Percentiles rank a stretch among this genome's conserved stretches.
Evolutionary conservation across 2,329 filamentous ascomycete species (phyloP).

Genomic region (Epichloe uncinata): DNA sequence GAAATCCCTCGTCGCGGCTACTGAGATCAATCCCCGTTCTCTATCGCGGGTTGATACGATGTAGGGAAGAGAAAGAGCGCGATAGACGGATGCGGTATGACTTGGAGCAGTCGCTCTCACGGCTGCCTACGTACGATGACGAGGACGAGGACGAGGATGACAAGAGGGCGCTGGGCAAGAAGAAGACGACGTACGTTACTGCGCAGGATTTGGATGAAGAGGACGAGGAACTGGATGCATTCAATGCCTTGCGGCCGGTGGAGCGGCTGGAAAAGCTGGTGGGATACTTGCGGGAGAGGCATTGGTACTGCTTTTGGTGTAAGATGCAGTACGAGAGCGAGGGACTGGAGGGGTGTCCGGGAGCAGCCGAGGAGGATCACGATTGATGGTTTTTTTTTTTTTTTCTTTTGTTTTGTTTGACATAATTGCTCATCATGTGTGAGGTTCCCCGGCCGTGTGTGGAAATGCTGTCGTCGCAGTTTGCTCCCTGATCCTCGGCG

Average conservation of each 20-base stretch:
- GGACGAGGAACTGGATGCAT: conserved; percentile 68
- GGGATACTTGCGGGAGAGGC: conserved; percentile 52
- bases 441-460: too few relatives aligned
- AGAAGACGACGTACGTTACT: conserved; percentile 39
- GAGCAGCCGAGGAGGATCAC: conserved; percentile 72
- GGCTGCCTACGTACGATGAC: conserved; percentile 53
- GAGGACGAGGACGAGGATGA: conserved; percentile 64
- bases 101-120: conserved; percentile 49
- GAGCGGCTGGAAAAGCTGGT: conserved; percentile 58
- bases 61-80: conserved; percentile 55
- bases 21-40: conserved; percentile 61
- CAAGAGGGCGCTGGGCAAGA: conserved; percentile 50
- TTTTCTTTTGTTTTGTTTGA: background rate
- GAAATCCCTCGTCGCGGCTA: conserved; percentile 12
- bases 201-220: conserved; percentile 64
- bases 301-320: conserved; percentile 93
- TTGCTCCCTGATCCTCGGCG: too few relatives aligned
- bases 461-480: too few relatives aligned
- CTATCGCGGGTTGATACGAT: conserved; percentile 62
- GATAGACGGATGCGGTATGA: conserved; percentile 52
- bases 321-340: conserved; percentile 67
- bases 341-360: conserved; percentile 78
- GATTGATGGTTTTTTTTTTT: conserved; percentile 23
- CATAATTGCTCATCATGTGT: background rate
- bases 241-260: conserved; percentile 52